These are phyloP conservation scores for Hypoxylon sp. DNA, from an alignment of 2,329 filamentous ascomycete species.

Conservation along the genomic window DNA sequence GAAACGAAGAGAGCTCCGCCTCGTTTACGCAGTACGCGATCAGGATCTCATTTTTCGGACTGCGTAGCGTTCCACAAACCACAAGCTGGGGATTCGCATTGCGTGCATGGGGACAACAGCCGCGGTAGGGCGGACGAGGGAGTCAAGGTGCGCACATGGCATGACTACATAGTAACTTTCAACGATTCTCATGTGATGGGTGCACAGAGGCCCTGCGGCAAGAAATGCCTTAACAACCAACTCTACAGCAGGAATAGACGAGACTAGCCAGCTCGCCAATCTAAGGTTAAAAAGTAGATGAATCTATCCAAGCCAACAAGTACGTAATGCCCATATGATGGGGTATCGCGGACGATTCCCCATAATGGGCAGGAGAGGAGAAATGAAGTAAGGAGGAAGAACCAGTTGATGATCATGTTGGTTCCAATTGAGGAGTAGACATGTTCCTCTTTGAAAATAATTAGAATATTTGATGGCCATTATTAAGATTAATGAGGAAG, in stretches of 20 bases:
- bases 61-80: conserved; percentile 24
- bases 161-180: background rate
- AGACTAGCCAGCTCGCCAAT: background rate
- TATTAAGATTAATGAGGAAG: too few relatives aligned
- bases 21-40: conserved; percentile 21
- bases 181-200: conserved; percentile 2
- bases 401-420: conserved; percentile 1
- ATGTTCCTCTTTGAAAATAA: background rate
- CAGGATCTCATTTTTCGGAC: conserved; percentile 23
- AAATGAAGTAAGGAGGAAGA: conserved; percentile 23
- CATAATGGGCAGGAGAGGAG: conserved; percentile 7
- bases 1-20: conserved; percentile 37
- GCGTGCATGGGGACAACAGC: conserved; percentile 28
- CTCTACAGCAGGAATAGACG: background rate
- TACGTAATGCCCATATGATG: background rate
- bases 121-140: conserved; percentile 13
- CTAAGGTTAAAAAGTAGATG: background rate
- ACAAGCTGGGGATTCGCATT: conserved; percentile 32
- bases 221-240: background rate
- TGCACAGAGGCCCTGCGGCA: background rate
- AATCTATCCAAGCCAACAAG: background rate
- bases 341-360: conserved; percentile 6
- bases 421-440: background rate
- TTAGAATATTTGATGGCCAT: too few relatives aligned
- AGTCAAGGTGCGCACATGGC: conserved; percentile 3